Evolutionary conservation across 345 rosid species (phyloP), one percentile per base, ranked within the genome.

Genomic region (Eucalyptus fibrosa): DNA sequence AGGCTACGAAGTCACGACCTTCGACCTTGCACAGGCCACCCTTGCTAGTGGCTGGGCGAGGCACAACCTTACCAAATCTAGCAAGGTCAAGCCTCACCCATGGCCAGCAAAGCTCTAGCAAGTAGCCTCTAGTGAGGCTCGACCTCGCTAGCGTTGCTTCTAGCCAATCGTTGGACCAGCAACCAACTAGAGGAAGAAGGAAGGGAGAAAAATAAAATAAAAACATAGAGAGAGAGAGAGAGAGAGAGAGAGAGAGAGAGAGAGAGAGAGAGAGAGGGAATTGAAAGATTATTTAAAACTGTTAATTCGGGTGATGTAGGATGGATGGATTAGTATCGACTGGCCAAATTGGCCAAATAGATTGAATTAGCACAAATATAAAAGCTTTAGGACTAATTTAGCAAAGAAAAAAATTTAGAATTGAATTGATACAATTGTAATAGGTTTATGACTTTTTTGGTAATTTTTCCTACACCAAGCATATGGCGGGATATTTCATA

Each of bases 221-320:
- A 37, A 37, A 37, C 4, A 50, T 19, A 50, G 53, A 50, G 19
- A 50, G 3, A 50, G 11, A 0, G 5, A 50, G 21, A 50, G 53
- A 50, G 53, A 50, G 19, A 50, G 3, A 50, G 19, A 6, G 53
- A 18, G 4, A 0, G 11, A 0, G 4, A 34, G 19, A 50, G 53
- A 50, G 53, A 50, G 19, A 50, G 3, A 50, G 19, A 6, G 53
- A 17, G 4, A 0, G 10, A 0, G 4, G 0, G 0, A 9, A 23
- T 56, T 56, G 12, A 56, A 56, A 56, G 2, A 21, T 56, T 56
- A 56, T 56, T 56, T 56, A 56, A 56, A 56, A 24, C 2, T 56
- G 62, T 56, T 53, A 53, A 1, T 53, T 2, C 1, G 1, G 56
- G 56, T 53, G 56, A 19, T 19, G 56, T 19, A 53, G 56, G 24